phyloP scores from a whole-genome alignment of 2,329 filamentous ascomycete species.

The Emmonsiellopsis sp. region DNA sequence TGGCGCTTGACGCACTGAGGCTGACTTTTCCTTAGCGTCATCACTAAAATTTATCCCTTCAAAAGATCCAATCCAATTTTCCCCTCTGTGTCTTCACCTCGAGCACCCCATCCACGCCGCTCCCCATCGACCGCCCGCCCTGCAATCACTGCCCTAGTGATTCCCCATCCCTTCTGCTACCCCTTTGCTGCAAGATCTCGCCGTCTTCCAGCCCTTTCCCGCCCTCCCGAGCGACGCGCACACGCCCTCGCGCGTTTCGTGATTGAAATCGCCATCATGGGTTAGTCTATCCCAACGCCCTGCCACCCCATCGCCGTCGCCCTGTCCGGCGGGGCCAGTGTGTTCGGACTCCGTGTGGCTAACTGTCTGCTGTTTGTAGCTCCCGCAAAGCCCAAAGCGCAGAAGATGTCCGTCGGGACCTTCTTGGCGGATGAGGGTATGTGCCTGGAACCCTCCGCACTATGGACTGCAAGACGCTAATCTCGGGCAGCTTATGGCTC shows the following conservation, averaged over 20 bases:
- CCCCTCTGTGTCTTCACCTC: slow-evolving; percentile 6
- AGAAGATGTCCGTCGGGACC: slow-evolving; percentile 96
- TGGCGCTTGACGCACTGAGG: slow-evolving; percentile 9
- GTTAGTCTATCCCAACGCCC: slow-evolving; percentile 24
- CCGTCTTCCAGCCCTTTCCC: slow-evolving; percentile 16
- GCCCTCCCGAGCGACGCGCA: slow-evolving; percentile 30
- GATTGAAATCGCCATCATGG: slow-evolving; percentile 50
- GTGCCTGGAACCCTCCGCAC: slow-evolving; percentile 27
- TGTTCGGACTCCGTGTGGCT: slow-evolving; percentile 6
- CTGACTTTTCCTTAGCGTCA: slow-evolving; percentile 14
- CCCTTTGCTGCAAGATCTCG: slow-evolving; percentile 14
- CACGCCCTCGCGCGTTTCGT: slow-evolving; percentile 27
- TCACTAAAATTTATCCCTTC: slow-evolving; percentile 14
- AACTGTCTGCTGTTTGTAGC: slow-evolving; percentile 42
- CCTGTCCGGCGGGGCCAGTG: neutral
- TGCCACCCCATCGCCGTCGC: neutral
- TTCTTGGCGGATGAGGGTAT: slow-evolving; percentile 89
- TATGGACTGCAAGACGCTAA: slow-evolving; percentile 17
- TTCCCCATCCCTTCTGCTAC: slow-evolving; percentile 14
- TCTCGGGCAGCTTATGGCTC: slow-evolving; percentile 60
- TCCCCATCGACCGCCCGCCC: slow-evolving; percentile 4
- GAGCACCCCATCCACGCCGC: neutral
- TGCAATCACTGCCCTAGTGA: slow-evolving; percentile 10
- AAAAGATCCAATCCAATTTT: slow-evolving; percentile 9
- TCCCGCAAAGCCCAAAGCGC: slow-evolving; percentile 84